phyloP scores from a whole-genome alignment of 352 stramenopile genomes.

The Phytophthora podocarpi region DNA sequence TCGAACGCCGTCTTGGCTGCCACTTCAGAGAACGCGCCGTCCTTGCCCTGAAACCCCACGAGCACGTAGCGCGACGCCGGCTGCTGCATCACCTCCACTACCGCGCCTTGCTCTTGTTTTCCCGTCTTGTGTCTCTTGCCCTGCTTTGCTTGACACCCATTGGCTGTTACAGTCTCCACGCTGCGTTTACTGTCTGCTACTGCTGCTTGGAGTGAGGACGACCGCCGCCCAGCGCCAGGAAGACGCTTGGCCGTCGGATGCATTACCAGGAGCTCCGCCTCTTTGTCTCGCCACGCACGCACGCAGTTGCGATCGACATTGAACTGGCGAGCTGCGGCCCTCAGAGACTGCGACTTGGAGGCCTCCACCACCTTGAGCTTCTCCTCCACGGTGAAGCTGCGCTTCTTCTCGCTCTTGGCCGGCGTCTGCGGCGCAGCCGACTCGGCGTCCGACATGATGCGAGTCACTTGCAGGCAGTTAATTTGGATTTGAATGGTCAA shows the following conservation, averaged over 20 bases:
- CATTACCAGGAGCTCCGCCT: constrained; percentile 58
- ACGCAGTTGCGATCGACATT: constrained; percentile 80
- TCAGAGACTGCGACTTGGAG: constrained; percentile 57
- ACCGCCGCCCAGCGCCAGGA: constrained; percentile 54
- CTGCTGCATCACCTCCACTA: background rate
- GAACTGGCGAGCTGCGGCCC: constrained; percentile 60
- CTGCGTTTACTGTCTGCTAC: constrained; percentile 4
- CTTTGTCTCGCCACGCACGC: constrained; percentile 67
- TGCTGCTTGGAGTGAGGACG: constrained; percentile 5
- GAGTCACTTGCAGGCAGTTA: no score
- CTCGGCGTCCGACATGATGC: constrained; percentile 13
- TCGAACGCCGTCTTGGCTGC: constrained; percentile 60
- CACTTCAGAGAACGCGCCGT: constrained; percentile 76
- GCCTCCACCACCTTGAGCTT: constrained; percentile 70
- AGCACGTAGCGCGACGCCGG: constrained; percentile 45
- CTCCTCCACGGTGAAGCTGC: constrained; percentile 78
- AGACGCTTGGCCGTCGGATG: constrained; percentile 61
- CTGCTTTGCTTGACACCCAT: constrained; percentile 2
- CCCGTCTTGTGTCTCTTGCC: constrained; percentile 3
- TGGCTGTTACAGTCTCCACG: background rate
- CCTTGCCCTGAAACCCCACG: constrained; percentile 73
- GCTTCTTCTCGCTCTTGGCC: constrained; percentile 69
- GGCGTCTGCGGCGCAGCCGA: background rate
- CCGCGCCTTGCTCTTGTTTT: background rate
- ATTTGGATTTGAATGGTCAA: no score